Conservation (phyloP, 2,329 filamentous ascomycete species). For the Neofusicoccum sp. region DNA sequence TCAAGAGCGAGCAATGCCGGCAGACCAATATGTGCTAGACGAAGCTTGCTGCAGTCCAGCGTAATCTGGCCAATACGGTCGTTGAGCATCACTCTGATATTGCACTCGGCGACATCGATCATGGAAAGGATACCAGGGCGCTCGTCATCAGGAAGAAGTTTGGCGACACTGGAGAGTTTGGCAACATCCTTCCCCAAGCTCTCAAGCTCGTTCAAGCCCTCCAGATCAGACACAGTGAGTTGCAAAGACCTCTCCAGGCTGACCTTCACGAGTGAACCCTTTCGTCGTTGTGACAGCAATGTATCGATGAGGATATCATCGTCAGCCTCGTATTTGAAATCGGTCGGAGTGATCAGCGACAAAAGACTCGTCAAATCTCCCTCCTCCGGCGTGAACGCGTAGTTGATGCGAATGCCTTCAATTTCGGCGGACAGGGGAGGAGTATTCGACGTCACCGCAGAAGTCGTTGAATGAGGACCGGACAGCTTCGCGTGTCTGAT, state of each 20-base stretch:
- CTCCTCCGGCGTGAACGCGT: slow-evolving; percentile 72
- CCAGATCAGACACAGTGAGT: slow-evolving; percentile 58
- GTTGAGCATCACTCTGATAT: slow-evolving; percentile 60
- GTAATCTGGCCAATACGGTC: slow-evolving; percentile 67
- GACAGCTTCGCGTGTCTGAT: slow-evolving; percentile 75
- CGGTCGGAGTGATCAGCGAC: slow-evolving; percentile 86
- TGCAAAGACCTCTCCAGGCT: slow-evolving; percentile 47
- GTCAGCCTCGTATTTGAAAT: slow-evolving; percentile 83
- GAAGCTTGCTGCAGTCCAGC: slow-evolving; percentile 29
- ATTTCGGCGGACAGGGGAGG: slow-evolving; percentile 59
- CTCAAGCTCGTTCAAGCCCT: slow-evolving; percentile 68
- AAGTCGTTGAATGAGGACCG: slow-evolving; percentile 65
- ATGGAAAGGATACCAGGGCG: slow-evolving; percentile 84
- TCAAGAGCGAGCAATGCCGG: slow-evolving; percentile 82
- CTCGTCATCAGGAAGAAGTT: slow-evolving; percentile 95
- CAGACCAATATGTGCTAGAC: slow-evolving; percentile 68
- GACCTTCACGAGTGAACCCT: slow-evolving; percentile 79
- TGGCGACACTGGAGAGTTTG: slow-evolving; percentile 83
- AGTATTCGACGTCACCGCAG: slow-evolving; percentile 46
- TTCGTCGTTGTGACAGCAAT: slow-evolving; percentile 79
- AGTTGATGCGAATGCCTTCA: slow-evolving; percentile 70
- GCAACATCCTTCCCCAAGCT: slow-evolving; percentile 76
- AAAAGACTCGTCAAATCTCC: slow-evolving; percentile 80
- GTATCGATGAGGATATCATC: slow-evolving; percentile 96
- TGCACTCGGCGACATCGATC: slow-evolving; percentile 55